These are phyloP conservation scores for Datisca glomerata DNA, from an alignment of 306 rosid genomes.

Conservation along the genomic window DNA sequence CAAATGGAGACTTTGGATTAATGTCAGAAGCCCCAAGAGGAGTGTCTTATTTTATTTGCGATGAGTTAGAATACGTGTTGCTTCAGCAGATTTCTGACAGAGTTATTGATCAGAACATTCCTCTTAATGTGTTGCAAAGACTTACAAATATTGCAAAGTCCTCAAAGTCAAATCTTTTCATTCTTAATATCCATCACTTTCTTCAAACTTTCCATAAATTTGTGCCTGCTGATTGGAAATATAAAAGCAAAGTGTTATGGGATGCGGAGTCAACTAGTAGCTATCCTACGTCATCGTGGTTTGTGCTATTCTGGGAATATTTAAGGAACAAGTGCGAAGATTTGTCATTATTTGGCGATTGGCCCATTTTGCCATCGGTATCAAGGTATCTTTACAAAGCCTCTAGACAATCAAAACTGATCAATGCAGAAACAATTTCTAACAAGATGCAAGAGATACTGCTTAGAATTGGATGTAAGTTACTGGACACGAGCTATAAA, in stretches of 20 bases:
- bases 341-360: conserved; percentile 57
- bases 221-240: conserved; percentile 84
- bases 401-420: conserved; percentile 53
- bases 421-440: conserved; percentile 54
- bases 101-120: conserved; percentile 58
- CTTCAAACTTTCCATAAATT: conserved; percentile 56
- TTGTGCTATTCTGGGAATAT: conserved; percentile 70
- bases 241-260: conserved; percentile 72
- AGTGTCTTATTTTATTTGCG: conserved; percentile 64
- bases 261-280: conserved; percentile 51
- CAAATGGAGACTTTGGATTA: conserved; percentile 72
- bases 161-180: conserved; percentile 47
- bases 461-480: conserved; percentile 64
- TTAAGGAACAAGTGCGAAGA: conserved; percentile 42
- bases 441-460: conserved; percentile 42
- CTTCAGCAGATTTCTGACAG: conserved; percentile 51
- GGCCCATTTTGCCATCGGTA: conserved; percentile 92
- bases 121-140: conserved; percentile 43
- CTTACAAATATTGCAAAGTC: conserved; percentile 82
- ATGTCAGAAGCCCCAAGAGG: conserved; percentile 56
- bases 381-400: conserved; percentile 64
- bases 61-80: conserved; percentile 60
- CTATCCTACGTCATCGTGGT: conserved; percentile 72
- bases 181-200: conserved; percentile 49
- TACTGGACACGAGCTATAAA: conserved; percentile 45